Percentiles rank a stretch among this genome's conserved stretches.
These are phyloP conservation scores for Pulchroboletus neoregius DNA, from an alignment of 1,284 basidiomycete species.

Conservation along the genomic window DNA sequence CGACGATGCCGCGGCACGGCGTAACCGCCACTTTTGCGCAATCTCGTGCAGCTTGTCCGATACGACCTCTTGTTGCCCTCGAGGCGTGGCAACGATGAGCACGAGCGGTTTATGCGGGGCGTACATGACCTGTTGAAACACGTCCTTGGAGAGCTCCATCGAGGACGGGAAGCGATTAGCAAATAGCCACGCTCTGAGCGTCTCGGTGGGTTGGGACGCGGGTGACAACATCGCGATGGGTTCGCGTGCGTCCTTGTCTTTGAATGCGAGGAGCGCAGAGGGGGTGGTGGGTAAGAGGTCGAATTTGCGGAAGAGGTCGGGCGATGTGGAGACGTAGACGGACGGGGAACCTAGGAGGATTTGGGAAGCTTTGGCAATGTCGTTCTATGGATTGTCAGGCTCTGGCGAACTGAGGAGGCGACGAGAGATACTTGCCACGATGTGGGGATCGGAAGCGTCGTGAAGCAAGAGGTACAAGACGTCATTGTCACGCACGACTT, in stretches of 20 bases:
- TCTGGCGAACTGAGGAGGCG: too few species aligned
- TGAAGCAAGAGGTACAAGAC: conserved; percentile 78
- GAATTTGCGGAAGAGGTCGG: conserved; percentile 49
- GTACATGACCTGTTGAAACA: conserved; percentile 81
- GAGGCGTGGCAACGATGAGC: conserved; percentile 59
- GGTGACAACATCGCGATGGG: conserved; percentile 39
- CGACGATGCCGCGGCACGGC: conserved; percentile 15
- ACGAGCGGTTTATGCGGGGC: conserved; percentile 70
- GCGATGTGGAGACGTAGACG: conserved; percentile 53
- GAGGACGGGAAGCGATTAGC: conserved; percentile 67
- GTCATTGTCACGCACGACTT: conserved; percentile 49
- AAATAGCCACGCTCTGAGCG: conserved; percentile 52
- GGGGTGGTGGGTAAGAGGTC: conserved; percentile 43
- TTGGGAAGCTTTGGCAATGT: conserved; percentile 46
- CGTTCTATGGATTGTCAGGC: conserved; percentile 33
- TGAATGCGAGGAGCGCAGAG: conserved; percentile 72
- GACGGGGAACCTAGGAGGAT: conserved; percentile 67
- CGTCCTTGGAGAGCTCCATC: conserved; percentile 66
- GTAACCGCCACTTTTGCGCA: conserved; percentile 61
- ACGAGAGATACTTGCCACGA: conserved; percentile 40
- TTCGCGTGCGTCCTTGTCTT: conserved; percentile 53
- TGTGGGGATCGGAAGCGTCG: conserved; percentile 38
- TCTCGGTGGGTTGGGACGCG: conserved; percentile 30
- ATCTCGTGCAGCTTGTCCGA: conserved; percentile 49
- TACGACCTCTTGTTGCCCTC: conserved; percentile 39